These are phyloP conservation scores for Kwoniella bestiolae DNA, from an alignment of 768 basidiomycete genomes.

Conservation along the genomic window DNA sequence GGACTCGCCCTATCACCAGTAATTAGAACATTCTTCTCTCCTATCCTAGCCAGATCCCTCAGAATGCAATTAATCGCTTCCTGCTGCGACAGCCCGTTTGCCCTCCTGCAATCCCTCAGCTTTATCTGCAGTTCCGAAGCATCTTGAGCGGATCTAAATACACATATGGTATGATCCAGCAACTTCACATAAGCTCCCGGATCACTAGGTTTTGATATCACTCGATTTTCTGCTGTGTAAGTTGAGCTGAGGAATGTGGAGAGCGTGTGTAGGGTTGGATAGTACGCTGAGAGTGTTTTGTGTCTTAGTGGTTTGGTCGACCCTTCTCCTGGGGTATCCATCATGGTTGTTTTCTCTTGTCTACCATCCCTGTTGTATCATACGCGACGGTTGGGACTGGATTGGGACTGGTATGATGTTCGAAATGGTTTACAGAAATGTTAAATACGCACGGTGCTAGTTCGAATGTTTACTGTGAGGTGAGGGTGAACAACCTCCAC, in stretches of 20 bases:
- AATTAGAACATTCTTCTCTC: slow-evolving; percentile 34
- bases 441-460: neutral
- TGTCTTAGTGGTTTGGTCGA: slow-evolving; percentile 16
- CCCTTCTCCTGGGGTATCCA: neutral
- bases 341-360: neutral
- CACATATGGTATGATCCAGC: slow-evolving; percentile 22
- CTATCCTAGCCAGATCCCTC: slow-evolving; percentile 27
- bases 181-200: slow-evolving; percentile 18
- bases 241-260: slow-evolving; percentile 22
- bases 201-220: slow-evolving; percentile 17
- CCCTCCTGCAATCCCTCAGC: neutral
- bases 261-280: slow-evolving; percentile 37
- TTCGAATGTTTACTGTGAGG: neutral
- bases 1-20: slow-evolving; percentile 32
- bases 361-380: too few relatives aligned
- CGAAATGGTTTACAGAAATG: neutral
- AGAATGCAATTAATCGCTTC: slow-evolving; percentile 46
- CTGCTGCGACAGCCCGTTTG: slow-evolving; percentile 35
- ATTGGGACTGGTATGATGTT: neutral
- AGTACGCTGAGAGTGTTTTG: slow-evolving; percentile 55
- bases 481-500: neutral
- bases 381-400: neutral
- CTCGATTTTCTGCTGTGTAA: neutral
- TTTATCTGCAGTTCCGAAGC: neutral
- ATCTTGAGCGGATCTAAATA: neutral